Conservation (phyloP, 2,329 filamentous ascomycete species). For the Metarhizium album region DNA sequence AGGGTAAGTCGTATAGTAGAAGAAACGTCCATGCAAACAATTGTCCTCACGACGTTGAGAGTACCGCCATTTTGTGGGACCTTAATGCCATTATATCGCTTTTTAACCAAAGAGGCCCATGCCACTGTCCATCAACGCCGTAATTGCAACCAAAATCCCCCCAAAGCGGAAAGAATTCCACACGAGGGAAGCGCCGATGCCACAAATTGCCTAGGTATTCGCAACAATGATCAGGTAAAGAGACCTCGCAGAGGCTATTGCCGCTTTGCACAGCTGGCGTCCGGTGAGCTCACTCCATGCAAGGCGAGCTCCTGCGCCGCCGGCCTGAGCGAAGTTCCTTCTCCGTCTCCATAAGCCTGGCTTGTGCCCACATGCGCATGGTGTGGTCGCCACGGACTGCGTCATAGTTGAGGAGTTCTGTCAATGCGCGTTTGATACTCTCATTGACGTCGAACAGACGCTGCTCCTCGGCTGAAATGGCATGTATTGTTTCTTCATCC, state of each 20-base stretch:
- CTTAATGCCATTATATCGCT: background rate
- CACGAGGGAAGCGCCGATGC: background rate
- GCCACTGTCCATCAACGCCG: background rate
- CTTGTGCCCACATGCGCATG: constrained; percentile 48
- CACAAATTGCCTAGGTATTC: background rate
- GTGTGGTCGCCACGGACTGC: constrained; percentile 38
- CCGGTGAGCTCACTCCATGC: constrained; percentile 12
- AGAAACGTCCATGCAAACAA: background rate
- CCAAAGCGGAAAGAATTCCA: background rate
- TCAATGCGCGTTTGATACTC: constrained; percentile 49
- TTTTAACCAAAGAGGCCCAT: background rate
- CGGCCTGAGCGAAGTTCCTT: constrained; percentile 44
- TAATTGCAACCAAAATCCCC: background rate
- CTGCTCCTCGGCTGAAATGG: constrained; percentile 41
- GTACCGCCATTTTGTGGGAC: background rate
- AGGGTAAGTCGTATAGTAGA: background rate
- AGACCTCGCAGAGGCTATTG: background rate
- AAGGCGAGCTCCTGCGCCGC: constrained; percentile 33
- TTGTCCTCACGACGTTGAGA: background rate
- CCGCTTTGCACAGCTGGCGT: background rate
- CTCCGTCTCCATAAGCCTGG: constrained; percentile 49
- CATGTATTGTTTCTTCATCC: constrained; percentile 36
- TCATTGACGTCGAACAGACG: constrained; percentile 47
- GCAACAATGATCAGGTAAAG: background rate
- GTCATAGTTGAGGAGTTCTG: constrained; percentile 51